Evolutionary conservation across 2,329 filamentous ascomycete species (phyloP), one percentile per base, ranked within the genome.

Genomic region (Sphaerostilbella broomeana): DNA sequence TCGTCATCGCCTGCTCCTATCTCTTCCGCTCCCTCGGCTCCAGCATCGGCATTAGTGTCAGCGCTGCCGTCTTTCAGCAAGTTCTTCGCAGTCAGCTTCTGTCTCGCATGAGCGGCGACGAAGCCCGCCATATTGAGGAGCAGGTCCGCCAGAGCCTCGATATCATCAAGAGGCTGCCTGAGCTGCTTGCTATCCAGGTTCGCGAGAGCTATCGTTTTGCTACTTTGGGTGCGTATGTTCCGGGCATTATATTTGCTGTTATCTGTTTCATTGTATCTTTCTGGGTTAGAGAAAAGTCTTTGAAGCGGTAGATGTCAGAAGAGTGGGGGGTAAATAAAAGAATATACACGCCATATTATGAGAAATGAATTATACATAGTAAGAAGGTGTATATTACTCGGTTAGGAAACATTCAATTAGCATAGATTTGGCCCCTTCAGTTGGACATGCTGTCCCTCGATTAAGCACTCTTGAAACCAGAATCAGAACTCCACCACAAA

Each of bases 11-110:
- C 6, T 87, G 83, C 57, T 84, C 79, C 15, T 90, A 90, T 60
- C 75, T 90, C 17, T 90, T 90, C 68, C 79, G 85, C 26, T 82
- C 81, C 1, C 68, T 89, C 1, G 86, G 84, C n/a, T 70, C 85
- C n/a, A 82, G 81, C 6, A 66, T 88, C 40, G 85, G 84, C 9
- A 69, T 88, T 40, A 82, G 81, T n/a, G 64, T 86, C 42, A 75
- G 75, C 35, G 78, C 83, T 1, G 84, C 83, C 2, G 71, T 86
- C 6, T 73, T 87, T 31, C 86, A 90, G 55, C 77, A 84, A 53
- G 69, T 71, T 3, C 66, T 90, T 15, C 69, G 82, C 12, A 64
- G 63, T 2, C 65, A 73, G 32, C 65, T 90, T 4, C 64, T 67
- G 2, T 52, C 57, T 2, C 66, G 69, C 3, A 62, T 88, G 32